phyloP scores from a whole-genome alignment of 1,284 basidiomycete species.

The Moesziomyces antarcticus region DNA sequence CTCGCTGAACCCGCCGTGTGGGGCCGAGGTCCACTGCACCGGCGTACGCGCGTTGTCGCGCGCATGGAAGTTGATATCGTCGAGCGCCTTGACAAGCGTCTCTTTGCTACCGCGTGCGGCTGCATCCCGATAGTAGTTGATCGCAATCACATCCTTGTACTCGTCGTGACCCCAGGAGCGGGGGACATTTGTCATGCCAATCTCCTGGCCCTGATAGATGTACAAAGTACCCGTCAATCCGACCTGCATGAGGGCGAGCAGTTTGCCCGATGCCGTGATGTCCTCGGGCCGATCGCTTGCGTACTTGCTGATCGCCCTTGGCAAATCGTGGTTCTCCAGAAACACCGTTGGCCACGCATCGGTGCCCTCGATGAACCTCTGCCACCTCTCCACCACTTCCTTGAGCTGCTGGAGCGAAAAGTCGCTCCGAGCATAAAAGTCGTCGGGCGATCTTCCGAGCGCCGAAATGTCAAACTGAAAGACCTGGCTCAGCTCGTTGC shows the following conservation, averaged over 20 bases:
- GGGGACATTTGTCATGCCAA: slow-evolving; percentile 78
- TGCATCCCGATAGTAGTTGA: slow-evolving; percentile 42
- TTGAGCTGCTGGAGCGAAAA: slow-evolving; percentile 75
- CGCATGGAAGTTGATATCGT: slow-evolving; percentile 74
- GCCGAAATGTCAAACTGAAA: slow-evolving; percentile 76
- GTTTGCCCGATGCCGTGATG: slow-evolving; percentile 74
- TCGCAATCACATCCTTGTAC: slow-evolving; percentile 33
- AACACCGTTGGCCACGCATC: slow-evolving; percentile 45
- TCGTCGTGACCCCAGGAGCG: slow-evolving; percentile 76
- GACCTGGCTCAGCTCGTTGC: slow-evolving; percentile 74
- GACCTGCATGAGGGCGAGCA: slow-evolving; percentile 75
- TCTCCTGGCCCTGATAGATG: slow-evolving; percentile 75
- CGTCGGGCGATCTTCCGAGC: slow-evolving; percentile 68
- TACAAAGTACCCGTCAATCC: slow-evolving; percentile 77
- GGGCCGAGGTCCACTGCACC: slow-evolving; percentile 75
- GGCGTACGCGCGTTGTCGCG: slow-evolving; percentile 78
- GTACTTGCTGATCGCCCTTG: slow-evolving; percentile 74
- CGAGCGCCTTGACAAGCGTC: slow-evolving; percentile 69
- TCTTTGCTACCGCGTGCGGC: slow-evolving; percentile 24
- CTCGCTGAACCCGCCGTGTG: slow-evolving; percentile 76
- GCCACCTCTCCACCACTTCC: slow-evolving; percentile 74
- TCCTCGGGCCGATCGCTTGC: slow-evolving; percentile 74
- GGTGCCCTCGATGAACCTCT: slow-evolving; percentile 62
- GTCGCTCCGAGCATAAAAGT: slow-evolving; percentile 70
- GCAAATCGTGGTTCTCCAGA: slow-evolving; percentile 77